Percentiles rank a stretch among this genome's conserved stretches.
phyloP scores from a whole-genome alignment of 2,329 filamentous ascomycete species.

The Penicillium sp. region DNA sequence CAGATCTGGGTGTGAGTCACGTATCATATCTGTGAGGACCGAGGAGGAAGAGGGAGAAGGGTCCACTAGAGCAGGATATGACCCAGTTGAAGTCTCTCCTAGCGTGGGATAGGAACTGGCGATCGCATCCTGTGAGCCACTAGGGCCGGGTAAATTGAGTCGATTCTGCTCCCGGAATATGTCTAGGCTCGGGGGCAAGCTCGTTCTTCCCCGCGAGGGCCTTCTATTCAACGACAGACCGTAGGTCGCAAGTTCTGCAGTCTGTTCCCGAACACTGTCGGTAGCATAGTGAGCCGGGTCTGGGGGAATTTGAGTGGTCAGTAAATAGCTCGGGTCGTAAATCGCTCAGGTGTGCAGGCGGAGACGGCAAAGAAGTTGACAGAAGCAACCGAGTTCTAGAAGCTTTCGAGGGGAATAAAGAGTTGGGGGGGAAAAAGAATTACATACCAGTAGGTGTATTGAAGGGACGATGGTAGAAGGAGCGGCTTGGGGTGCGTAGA shows the following conservation, averaged over 20 bases:
- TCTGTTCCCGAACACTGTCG: conserved; percentile 80
- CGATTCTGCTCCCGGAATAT: conserved; percentile 29
- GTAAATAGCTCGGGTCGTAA: conserved; percentile 16
- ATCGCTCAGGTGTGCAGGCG: too few relatives aligned
- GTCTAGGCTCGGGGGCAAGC: conserved; percentile 35
- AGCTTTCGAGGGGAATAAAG: too few relatives aligned
- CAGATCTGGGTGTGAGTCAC: conserved; percentile 40
- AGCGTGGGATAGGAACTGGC: conserved; percentile 16
- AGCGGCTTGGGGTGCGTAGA: conserved; percentile 47
- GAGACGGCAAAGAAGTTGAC: background rate
- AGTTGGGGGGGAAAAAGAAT: too few relatives aligned
- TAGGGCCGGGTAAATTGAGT: conserved; percentile 3
- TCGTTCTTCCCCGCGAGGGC: conserved; percentile 30
- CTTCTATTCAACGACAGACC: conserved; percentile 62
- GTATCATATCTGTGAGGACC: conserved; percentile 56
- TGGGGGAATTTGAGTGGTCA: conserved; percentile 50
- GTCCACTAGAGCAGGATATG: conserved; percentile 16
- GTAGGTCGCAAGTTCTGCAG: conserved; percentile 82
- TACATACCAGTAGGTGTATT: conserved; percentile 44
- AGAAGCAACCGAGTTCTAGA: background rate
- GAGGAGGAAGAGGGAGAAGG: conserved; percentile 47
- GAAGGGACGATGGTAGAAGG: conserved; percentile 52
- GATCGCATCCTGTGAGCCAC: conserved; percentile 19
- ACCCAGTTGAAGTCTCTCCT: conserved; percentile 18
- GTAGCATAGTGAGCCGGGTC: conserved; percentile 75